A percentile compares a stretch with the other conserved stretches of the same genome.
Conservation (phyloP, 306 rosid genomes). For the Sicyos edulis region DNA sequence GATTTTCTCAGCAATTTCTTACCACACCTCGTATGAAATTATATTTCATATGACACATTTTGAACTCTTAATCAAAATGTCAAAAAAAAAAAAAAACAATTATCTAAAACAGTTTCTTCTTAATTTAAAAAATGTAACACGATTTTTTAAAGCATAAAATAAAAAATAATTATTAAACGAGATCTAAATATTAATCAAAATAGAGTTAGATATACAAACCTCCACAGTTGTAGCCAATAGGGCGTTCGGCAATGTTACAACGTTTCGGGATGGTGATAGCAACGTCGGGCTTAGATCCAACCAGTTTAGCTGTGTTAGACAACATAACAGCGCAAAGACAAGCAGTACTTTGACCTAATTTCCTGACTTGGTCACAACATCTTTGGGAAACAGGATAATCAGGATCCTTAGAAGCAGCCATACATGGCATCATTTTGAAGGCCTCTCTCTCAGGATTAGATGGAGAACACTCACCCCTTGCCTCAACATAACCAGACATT, state of each 20-base stretch:
- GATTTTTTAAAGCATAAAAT: no score
- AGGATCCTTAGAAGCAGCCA: constrained; percentile 36
- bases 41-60: no score
- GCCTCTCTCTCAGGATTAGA: constrained; percentile 42
- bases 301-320: constrained; percentile 34
- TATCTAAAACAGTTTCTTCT: no score
- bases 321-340: constrained; percentile 52
- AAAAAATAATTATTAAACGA: no score
- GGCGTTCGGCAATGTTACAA: constrained; percentile 38
- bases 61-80: no score
- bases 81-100: no score
- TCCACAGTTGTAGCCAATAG: constrained; percentile 47
- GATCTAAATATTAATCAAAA: no score
- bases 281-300: constrained; percentile 38
- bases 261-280: constrained; percentile 53
- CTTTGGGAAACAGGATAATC: constrained; percentile 30
- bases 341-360: constrained; percentile 30
- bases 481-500: constrained; percentile 17
- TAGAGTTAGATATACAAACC: no score
- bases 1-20: no score
- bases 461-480: constrained; percentile 42
- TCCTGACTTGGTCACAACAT: constrained; percentile 46
- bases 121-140: no score
- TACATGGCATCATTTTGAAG: constrained; percentile 39
- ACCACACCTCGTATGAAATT: no score